Conservation (phyloP, 1,139 yeast genomes). For the Diutina catenulata region DNA sequence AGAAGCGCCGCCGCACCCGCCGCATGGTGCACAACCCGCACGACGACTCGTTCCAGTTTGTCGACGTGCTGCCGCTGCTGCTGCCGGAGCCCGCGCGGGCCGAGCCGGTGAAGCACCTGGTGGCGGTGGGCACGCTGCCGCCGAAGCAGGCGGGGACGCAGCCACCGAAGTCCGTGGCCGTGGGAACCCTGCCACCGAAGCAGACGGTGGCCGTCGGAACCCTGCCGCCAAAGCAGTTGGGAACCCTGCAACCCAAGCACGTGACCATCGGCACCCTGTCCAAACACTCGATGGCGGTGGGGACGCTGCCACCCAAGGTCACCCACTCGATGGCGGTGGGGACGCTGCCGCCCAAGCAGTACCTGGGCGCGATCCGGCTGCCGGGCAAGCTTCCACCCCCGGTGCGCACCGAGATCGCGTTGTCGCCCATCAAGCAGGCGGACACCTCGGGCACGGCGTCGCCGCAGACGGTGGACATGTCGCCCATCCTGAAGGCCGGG, state of each 20-base stretch:
- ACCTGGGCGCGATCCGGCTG: not conserved
- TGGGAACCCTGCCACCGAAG: slow-evolving; percentile 4
- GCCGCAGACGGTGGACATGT: too few relatives aligned
- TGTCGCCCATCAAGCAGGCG: not conserved
- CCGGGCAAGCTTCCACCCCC: not conserved
- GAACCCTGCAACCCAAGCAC: too few relatives aligned
- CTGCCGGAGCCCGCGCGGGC: not conserved
- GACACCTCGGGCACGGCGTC: too few relatives aligned
- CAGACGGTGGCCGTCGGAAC: too few relatives aligned
- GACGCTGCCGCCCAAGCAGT: not conserved
- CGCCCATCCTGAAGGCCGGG: too few relatives aligned
- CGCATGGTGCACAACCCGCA: not conserved
- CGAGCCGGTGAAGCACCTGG: not conserved
- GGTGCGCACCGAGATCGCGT: not conserved
- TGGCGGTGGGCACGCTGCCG: not conserved
- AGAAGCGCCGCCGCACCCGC: not conserved
- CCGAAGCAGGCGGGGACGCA: not conserved
- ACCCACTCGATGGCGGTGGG: not conserved
- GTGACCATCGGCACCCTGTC: too few relatives aligned
- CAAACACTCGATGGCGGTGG: not conserved
- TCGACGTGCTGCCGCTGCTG: not conserved
- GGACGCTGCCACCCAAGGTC: not conserved
- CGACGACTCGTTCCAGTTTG: not conserved
- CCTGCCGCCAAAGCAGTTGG: not conserved
- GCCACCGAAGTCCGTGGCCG: not conserved